Evolutionary conservation across 2,329 filamentous ascomycete species (phyloP).

Genomic region (Dactylellina leptospora): DNA sequence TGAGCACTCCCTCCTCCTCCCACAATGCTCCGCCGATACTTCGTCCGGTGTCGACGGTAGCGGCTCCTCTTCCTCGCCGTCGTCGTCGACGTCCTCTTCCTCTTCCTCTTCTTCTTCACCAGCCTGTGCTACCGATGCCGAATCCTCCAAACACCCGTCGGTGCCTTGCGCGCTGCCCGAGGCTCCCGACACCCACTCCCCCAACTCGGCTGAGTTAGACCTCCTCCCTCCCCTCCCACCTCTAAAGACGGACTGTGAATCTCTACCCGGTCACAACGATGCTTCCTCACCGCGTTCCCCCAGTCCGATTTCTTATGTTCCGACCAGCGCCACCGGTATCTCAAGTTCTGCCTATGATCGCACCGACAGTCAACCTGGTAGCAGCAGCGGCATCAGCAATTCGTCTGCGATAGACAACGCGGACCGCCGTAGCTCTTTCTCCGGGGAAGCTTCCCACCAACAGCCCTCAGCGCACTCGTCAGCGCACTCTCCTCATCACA

Average conservation of each 20-base stretch:
- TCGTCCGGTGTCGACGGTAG: slow-evolving; percentile 51
- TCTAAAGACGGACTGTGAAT: slow-evolving; percentile 37
- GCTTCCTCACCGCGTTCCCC: slow-evolving; percentile 25
- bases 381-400: too few species aligned
- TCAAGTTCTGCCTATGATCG: not conserved
- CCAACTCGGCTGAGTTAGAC: slow-evolving; percentile 20
- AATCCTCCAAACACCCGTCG: slow-evolving; percentile 19
- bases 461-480: not conserved
- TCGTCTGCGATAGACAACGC: too few species aligned
- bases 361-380: too few species aligned
- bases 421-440: too few species aligned
- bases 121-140: slow-evolving; percentile 7
- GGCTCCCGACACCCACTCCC: slow-evolving; percentile 20
- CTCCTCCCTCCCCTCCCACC: slow-evolving; percentile 31
- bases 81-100: not conserved
- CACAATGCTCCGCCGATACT: slow-evolving; percentile 53
- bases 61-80: slow-evolving; percentile 9
- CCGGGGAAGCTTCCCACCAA: not conserved
- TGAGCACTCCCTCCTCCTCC: slow-evolving; percentile 28
- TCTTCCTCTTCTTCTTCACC: not conserved
- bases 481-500: not conserved
- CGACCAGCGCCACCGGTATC: not conserved
- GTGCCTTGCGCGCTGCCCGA: slow-evolving; percentile 25
- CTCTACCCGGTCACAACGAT: slow-evolving; percentile 15
- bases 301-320: slow-evolving; percentile 18